Evolutionary conservation across 164 flowering plant species (phyloP).

Genomic region (grape (Vitis vinifera)): DNA sequence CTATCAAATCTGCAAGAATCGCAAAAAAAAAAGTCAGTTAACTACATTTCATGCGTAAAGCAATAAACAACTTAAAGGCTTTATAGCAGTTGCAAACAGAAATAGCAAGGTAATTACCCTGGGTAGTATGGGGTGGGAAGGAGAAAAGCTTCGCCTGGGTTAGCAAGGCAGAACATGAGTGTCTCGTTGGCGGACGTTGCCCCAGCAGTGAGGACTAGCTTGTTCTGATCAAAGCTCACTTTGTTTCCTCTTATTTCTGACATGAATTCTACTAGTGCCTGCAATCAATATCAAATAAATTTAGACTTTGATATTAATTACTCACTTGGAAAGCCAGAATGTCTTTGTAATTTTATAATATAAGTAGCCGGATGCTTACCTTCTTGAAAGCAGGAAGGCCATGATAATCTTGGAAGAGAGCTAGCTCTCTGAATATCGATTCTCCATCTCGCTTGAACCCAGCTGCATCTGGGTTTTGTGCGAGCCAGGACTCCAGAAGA

Average conservation of each 20-base stretch:
- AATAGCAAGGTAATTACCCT: conserved; percentile 43
- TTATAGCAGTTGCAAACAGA: conserved; percentile 1
- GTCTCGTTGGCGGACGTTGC: conserved; percentile 90
- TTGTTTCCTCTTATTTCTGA: conserved; percentile 67
- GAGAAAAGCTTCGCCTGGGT: conserved; percentile 79
- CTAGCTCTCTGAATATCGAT: conserved; percentile 68
- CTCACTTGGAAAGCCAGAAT: too few relatives aligned
- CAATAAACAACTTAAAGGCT: not conserved
- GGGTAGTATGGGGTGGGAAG: conserved; percentile 94
- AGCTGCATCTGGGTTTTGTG: conserved; percentile 56
- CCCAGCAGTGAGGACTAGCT: conserved; percentile 82
- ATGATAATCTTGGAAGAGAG: conserved; percentile 67
- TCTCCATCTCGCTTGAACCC: conserved; percentile 51
- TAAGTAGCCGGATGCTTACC: conserved; percentile 22
- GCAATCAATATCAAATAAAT: conserved; percentile 10
- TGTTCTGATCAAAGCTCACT: conserved; percentile 59
- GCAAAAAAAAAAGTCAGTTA: not conserved
- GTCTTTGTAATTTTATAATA: too few relatives aligned
- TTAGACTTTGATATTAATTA: not conserved
- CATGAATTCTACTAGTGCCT: conserved; percentile 82
- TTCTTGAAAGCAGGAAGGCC: conserved; percentile 69
- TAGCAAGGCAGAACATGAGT: conserved; percentile 84
- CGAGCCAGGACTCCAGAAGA: conserved; percentile 64
- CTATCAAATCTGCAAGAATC: conserved; percentile 72
- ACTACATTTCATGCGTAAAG: conserved; percentile 2